Conservation (phyloP, 768 basidiomycete genomes). For the Phanerodontia chrysosporium region DNA sequence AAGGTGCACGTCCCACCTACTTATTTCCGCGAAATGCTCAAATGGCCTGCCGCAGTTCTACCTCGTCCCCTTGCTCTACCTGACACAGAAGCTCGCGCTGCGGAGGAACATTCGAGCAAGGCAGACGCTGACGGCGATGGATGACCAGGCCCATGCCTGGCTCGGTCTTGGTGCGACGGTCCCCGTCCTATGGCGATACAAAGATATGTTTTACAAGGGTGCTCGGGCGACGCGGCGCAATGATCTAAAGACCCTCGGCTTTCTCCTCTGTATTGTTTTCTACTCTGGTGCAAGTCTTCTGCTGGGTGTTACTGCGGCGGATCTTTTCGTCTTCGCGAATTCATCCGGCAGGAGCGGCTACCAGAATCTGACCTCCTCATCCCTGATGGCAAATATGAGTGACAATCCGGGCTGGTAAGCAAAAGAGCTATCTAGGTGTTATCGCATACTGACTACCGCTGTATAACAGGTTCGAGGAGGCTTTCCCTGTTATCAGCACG, state of each 20-base stretch:
- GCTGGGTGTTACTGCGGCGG: background rate
- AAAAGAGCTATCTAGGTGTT: background rate
- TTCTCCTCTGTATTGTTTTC: background rate
- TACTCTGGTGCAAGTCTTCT: background rate
- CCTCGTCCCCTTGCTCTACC: background rate
- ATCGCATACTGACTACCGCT: background rate
- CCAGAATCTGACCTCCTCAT: background rate
- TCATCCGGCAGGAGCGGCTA: background rate
- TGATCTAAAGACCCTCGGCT: background rate
- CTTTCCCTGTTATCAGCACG: background rate
- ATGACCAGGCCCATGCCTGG: slow-evolving; percentile 12
- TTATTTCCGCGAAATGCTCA: background rate
- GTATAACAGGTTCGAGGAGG: background rate
- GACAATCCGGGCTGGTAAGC: background rate
- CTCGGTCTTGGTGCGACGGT: slow-evolving; percentile 9
- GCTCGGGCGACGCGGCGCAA: background rate
- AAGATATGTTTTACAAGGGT: background rate
- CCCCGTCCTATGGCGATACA: background rate
- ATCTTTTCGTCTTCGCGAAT: background rate
- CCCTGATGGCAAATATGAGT: background rate
- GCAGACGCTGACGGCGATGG: slow-evolving; percentile 5
- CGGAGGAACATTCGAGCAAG: background rate
- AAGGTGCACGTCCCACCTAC: background rate
- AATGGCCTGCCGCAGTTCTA: background rate
- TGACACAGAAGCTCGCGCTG: slow-evolving; percentile 10